phyloP scores from a whole-genome alignment of 2,329 filamentous ascomycete species.

The Alternaria metachromatica region DNA sequence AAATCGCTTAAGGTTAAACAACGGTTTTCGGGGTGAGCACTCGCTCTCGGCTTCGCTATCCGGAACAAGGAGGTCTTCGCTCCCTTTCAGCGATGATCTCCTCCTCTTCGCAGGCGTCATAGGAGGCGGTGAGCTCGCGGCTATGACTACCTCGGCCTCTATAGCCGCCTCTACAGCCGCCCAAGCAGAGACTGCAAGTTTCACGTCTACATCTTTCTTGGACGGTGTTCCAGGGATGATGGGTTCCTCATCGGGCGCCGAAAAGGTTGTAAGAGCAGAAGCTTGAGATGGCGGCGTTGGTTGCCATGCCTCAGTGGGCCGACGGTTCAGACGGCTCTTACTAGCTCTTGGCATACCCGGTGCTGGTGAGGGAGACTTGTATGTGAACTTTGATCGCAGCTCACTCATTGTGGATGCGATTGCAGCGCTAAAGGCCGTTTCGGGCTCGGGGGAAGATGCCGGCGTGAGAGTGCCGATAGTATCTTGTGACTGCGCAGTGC shows the following conservation, averaged over 20 bases:
- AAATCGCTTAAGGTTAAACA: constrained; percentile 51
- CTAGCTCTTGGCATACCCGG: not conserved
- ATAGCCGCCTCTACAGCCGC: constrained; percentile 32
- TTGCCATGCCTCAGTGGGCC: constrained; percentile 12
- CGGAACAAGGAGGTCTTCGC: constrained; percentile 56
- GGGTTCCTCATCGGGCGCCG: constrained; percentile 4
- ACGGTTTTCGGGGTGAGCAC: constrained; percentile 42
- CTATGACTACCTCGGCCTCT: constrained; percentile 43
- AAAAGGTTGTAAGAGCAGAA: not conserved
- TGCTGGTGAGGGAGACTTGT: constrained; percentile 19
- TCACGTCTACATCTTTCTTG: constrained; percentile 9
- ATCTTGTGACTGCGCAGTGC: constrained; percentile 34
- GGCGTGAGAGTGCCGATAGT: constrained; percentile 38
- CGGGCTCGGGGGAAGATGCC: constrained; percentile 39
- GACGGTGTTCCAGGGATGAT: constrained; percentile 14
- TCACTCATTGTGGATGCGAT: constrained; percentile 38
- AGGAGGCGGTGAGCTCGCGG: constrained; percentile 35
- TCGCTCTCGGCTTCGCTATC: constrained; percentile 53
- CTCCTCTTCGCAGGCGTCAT: constrained; percentile 28
- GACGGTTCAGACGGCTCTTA: constrained; percentile 13
- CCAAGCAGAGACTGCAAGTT: constrained; percentile 36
- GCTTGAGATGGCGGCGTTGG: constrained; percentile 13
- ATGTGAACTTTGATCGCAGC: constrained; percentile 42
- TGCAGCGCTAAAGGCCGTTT: constrained; percentile 32
- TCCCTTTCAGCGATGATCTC: constrained; percentile 47